Base-by-base conservation (phyloP, 1,284 basidiomycete species). In the Paramarasmius palmivorus region DNA sequence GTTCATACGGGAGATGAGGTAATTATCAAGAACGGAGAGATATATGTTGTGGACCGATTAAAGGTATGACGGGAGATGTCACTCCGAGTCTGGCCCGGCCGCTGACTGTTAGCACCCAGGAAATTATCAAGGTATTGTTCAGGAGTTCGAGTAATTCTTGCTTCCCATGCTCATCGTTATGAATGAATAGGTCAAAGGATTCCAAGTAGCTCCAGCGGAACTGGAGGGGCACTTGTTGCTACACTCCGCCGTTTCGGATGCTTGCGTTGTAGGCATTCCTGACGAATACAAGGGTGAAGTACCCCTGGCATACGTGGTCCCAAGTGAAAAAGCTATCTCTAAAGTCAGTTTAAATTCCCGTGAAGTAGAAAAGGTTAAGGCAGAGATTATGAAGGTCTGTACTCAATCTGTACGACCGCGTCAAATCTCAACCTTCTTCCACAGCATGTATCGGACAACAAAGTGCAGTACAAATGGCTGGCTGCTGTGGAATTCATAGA, bases 211-310 rank as follows among this genome's bases (percentile, higher is more conserved):
- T n/a, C 85, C 86, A 1, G 84, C 86, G 4, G 87, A 90, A 61
- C 70, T 90, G 1, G 88, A 90, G 62, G 88, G 88, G 0, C 88
- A 89, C 66, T 70, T 94, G 26, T 74, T 94, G 29, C 59, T 70
- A 41, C 76, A 78, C 60, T 67, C 70, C 26, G 70, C 71, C 59
- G 81, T 85, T n/a, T 71, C 72, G 2, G 77, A 78, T 59, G 73
- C 56, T 63, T 84, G 67, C 60, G 88, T 94, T 10, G 85, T 94
- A 5, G 82, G 89, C 2, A 67, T 92, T 2, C 79, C 79, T 0
- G 88, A 94, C 63, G 89, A 92, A 14, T 89, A 85, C 59, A 87
- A 81, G 46, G 92, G 92, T 35, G 92, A 94, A 63, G 62, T 90
- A 3, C 91, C 92, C 0, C 66, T 88, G 42, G 89, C 88, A 0